phyloP scores from a whole-genome alignment of 495 filamentous ascomycete genomes.

The Penicillium malachiteum region DNA sequence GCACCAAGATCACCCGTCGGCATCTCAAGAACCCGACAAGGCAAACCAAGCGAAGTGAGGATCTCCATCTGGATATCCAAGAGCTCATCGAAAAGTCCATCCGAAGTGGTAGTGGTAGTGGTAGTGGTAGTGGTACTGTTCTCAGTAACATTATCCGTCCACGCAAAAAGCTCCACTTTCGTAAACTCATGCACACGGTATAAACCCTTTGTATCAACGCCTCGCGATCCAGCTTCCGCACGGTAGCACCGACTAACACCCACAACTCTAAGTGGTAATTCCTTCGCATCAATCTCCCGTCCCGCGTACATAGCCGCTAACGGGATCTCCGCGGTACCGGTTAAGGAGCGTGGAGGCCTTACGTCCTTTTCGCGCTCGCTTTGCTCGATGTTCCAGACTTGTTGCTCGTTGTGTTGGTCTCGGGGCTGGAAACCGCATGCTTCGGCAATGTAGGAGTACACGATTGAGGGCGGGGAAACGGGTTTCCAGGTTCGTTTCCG shows the following conservation, averaged over 20 bases:
- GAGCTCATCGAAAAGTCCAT: slow-evolving; percentile 76
- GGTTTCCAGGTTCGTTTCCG: slow-evolving; percentile 68
- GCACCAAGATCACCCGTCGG: slow-evolving; percentile 84
- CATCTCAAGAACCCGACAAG: slow-evolving; percentile 91
- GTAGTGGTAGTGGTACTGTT: slow-evolving; percentile 11
- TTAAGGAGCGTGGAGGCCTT: slow-evolving; percentile 69
- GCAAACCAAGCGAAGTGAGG: slow-evolving; percentile 69
- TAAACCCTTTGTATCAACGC: slow-evolving; percentile 86
- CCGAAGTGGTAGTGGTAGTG: slow-evolving; percentile 30
- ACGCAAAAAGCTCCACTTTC: slow-evolving; percentile 96
- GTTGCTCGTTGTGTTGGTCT: slow-evolving; percentile 86
- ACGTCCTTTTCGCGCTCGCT: slow-evolving; percentile 52
- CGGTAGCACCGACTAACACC: slow-evolving; percentile 87
- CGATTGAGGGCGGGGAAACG: slow-evolving; percentile 82
- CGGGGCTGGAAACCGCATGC: slow-evolving; percentile 93
- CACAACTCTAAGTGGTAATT: slow-evolving; percentile 74
- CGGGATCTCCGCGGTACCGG: slow-evolving; percentile 92
- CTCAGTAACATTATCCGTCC: slow-evolving; percentile 57
- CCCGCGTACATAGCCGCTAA: slow-evolving; percentile 88
- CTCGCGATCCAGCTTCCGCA: slow-evolving; percentile 88
- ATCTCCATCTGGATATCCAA: slow-evolving; percentile 83
- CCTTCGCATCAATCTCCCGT: slow-evolving; percentile 56
- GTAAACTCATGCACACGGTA: slow-evolving; percentile 99
- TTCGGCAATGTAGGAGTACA: slow-evolving; percentile 85
- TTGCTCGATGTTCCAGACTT: slow-evolving; percentile 78